Base-by-base conservation (phyloP, 2,329 filamentous ascomycete genomes). In the Calycina herbarum region DNA sequence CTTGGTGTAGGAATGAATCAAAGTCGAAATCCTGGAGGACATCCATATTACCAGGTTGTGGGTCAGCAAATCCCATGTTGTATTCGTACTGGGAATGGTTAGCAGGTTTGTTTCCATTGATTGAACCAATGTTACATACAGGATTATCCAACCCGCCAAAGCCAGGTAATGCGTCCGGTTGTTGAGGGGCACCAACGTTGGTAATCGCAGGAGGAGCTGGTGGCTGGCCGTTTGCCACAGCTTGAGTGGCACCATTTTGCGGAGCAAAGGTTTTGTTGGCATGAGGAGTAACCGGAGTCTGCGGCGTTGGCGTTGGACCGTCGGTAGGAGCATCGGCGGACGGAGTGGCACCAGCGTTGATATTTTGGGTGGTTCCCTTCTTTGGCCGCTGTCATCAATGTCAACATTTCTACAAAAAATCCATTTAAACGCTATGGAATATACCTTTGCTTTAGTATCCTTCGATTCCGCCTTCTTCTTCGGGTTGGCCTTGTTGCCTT, bases 391-490 rank as follows among this genome's bases (percentile, higher is more conserved):
- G 69, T 71, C 64, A 73, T 75, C 69, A 75, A 75, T 69, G 69
- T 74, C 68, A 70, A 73, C 72, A 73, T 75, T 74, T 76, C 72
- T 69, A 73, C 71, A 75, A 76, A 73, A 73, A 71, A 70, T 71
- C 64, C 69, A 70, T 72, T 70, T 66, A 72, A 62, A 72, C 70
- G 69, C 71, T 72, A 74, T 70, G 67, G 69, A 72, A 73, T 81
- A 80, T 84, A 91, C 89, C 87, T 92, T 92, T 71, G 72, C 67
- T 77, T 89, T 90, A 5, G 85, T 85, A 81, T 93, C 92, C 85
- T 94, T 94, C 75, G 91, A 91, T 0, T 90, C 86, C 81, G 92
- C 91, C 84, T 94, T 94, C 78, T 92, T 93, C 78, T 92, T 94
- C 0, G 90, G 89, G 40, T 86, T 88, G 3, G 89, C 78, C 81